These are phyloP conservation scores for Kodamaea neixiangensis DNA, from an alignment of 805 yeast genomes.

Conservation along the genomic window DNA sequence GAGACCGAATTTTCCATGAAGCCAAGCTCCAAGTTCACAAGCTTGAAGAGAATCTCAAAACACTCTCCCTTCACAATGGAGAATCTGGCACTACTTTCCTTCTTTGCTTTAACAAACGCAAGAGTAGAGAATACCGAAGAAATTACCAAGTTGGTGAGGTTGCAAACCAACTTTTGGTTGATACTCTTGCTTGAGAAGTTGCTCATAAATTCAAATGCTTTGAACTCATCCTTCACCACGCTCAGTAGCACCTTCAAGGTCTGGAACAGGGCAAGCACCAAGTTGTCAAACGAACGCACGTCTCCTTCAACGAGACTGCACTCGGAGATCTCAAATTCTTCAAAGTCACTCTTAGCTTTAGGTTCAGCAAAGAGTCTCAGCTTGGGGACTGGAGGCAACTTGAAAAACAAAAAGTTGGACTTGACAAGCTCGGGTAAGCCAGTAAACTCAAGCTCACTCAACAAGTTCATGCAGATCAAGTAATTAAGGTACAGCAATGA, in stretches of 20 bases:
- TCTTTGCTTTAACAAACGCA: constrained; percentile 7
- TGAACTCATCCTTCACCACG: constrained; percentile 19
- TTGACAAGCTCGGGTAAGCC: neutral
- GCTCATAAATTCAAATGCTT: constrained; percentile 13
- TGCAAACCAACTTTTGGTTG: constrained; percentile 14
- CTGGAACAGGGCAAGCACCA: constrained; percentile 11
- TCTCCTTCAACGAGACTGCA: neutral
- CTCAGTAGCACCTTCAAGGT: constrained; percentile 13
- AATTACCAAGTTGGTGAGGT: constrained; percentile 18
- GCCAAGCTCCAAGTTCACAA: constrained; percentile 14
- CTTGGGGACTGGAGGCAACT: constrained; percentile 34
- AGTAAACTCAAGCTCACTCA: neutral
- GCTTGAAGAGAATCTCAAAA: constrained; percentile 9
- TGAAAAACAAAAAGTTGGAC: constrained; percentile 18
- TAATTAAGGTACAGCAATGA: constrained; percentile 20
- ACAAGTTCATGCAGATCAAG: constrained; percentile 17
- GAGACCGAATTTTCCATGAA: constrained; percentile 16
- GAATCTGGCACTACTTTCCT: constrained; percentile 5
- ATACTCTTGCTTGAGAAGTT: constrained; percentile 6
- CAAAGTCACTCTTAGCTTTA: neutral
- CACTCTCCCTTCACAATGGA: neutral
- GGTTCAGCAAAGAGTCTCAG: constrained; percentile 20
- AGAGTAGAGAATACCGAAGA: constrained; percentile 19
- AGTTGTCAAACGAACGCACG: constrained; percentile 4
- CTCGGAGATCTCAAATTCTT: constrained; percentile 7